Percentiles rank a stretch among this genome's conserved stretches.
Conservation (phyloP, 163 green algal species). For the Chlamydomonas reinhardtii region DNA sequence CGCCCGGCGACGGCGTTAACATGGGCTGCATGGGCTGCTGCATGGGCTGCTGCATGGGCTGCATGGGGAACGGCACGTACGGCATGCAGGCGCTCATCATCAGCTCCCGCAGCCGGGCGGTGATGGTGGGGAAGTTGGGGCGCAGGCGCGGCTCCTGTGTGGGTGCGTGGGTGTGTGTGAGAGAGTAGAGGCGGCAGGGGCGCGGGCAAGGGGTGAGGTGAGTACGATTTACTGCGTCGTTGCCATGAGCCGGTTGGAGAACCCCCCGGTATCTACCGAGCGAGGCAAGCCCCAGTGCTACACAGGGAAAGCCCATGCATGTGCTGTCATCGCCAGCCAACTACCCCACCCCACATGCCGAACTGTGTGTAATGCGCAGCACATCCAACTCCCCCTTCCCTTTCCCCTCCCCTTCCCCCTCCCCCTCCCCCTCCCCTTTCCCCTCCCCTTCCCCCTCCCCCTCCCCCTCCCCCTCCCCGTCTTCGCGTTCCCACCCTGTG, state of each 20-base stretch:
- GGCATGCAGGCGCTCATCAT: neutral
- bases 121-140: constrained; percentile 40
- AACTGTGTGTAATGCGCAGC: too few relatives aligned
- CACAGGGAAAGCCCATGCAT: too few relatives aligned
- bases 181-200: neutral
- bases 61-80: neutral
- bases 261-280: too few relatives aligned
- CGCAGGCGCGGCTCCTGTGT: constrained; percentile 39
- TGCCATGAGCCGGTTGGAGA: too few relatives aligned
- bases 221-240: neutral
- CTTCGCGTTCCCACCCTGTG: neutral
- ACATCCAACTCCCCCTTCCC: too few relatives aligned
- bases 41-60: neutral
- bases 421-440: too few relatives aligned
- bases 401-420: too few relatives aligned
- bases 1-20: neutral
- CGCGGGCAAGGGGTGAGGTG: neutral
- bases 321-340: too few relatives aligned
- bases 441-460: too few relatives aligned
- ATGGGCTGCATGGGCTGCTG: neutral
- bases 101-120: constrained; percentile 14
- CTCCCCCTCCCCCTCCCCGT: neutral
- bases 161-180: too few relatives aligned
- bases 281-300: too few relatives aligned
- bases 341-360: too few relatives aligned